Evolutionary conservation across 2,329 filamentous ascomycete genomes (phyloP).

Genomic region (Alternaria tenuissima): DNA sequence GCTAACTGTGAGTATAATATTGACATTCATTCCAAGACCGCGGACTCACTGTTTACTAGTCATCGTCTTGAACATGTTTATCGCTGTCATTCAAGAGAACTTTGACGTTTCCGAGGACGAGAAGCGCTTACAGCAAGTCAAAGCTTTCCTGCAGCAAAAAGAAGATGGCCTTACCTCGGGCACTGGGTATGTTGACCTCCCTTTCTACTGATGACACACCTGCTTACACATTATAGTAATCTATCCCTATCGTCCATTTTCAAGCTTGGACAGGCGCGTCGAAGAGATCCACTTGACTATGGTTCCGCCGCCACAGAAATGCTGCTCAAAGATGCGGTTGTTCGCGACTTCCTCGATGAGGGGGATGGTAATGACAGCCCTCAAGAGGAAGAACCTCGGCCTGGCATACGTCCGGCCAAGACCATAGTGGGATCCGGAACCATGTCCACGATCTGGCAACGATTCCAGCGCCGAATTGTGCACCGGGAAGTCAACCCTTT

Average conservation of each 20-base stretch:
- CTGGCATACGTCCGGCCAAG: constrained; percentile 48
- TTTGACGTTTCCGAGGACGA: constrained; percentile 99
- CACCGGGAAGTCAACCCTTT: constrained; percentile 90
- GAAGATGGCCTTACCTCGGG: constrained; percentile 74
- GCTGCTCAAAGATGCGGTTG: constrained; percentile 94
- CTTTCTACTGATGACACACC: background rate
- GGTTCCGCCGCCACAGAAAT: constrained; percentile 93
- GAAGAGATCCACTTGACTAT: constrained; percentile 87
- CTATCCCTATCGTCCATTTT: constrained; percentile 74
- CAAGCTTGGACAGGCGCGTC: constrained; percentile 68
- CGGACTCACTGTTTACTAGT: constrained; percentile 52
- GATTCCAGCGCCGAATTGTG: constrained; percentile 63
- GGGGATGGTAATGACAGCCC: constrained; percentile 52
- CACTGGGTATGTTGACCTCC: constrained; percentile 58
- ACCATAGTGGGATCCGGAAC: constrained; percentile 64
- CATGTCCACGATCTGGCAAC: constrained; percentile 69
- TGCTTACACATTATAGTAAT: constrained; percentile 58
- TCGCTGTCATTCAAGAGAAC: constrained; percentile 99
- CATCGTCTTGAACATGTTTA: constrained; percentile 99
- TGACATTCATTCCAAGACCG: background rate
- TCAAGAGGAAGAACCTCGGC: constrained; percentile 42
- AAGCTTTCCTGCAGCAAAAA: constrained; percentile 90
- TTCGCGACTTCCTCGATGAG: constrained; percentile 92
- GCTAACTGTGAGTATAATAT: constrained; percentile 67
- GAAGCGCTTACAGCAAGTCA: constrained; percentile 95